A percentile compares a stretch with the other conserved stretches of the same genome.
Conservation (phyloP, 371 early-diverging fungal species). For the Apophysomyces ossiformis region DNA sequence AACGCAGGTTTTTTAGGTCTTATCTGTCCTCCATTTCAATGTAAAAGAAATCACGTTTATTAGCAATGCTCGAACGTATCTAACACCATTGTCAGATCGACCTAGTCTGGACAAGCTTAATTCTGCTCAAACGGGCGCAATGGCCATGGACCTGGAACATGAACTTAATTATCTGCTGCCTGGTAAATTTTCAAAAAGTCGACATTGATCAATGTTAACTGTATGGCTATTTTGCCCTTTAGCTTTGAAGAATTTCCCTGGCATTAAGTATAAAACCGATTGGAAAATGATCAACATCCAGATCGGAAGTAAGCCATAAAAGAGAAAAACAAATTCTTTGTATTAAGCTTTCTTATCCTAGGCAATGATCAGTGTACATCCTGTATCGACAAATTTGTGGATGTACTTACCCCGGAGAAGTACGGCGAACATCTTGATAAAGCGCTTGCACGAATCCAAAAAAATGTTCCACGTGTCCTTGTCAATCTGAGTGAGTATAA, state of each 20-base stretch:
- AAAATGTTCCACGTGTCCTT: conserved; percentile 25
- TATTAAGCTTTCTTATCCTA: background rate
- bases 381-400: conserved; percentile 5
- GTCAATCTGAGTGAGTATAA: conserved; percentile 23
- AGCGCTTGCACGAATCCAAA: conserved; percentile 24
- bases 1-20: background rate
- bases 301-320: conserved; percentile 19
- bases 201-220: background rate
- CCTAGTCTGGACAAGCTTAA: conserved; percentile 26
- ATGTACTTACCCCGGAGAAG: conserved; percentile 23
- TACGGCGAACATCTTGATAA: conserved; percentile 27
- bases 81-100: conserved; percentile 11
- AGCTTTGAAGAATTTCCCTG: conserved; percentile 19
- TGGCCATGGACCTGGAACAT: conserved; percentile 24
- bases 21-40: conserved; percentile 13
- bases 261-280: conserved; percentile 15
- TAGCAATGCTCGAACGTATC: too few relatives aligned
- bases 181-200: background rate
- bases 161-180: conserved; percentile 28
- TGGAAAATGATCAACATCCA: conserved; percentile 25
- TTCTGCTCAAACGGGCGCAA: conserved; percentile 31
- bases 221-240: background rate
- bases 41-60: background rate
- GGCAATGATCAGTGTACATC: conserved; percentile 33
- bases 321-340: too few relatives aligned